Evolutionary conservation across 2,329 filamentous ascomycete genomes (phyloP).

Genomic region (Graphiopsis chlorocephala): DNA sequence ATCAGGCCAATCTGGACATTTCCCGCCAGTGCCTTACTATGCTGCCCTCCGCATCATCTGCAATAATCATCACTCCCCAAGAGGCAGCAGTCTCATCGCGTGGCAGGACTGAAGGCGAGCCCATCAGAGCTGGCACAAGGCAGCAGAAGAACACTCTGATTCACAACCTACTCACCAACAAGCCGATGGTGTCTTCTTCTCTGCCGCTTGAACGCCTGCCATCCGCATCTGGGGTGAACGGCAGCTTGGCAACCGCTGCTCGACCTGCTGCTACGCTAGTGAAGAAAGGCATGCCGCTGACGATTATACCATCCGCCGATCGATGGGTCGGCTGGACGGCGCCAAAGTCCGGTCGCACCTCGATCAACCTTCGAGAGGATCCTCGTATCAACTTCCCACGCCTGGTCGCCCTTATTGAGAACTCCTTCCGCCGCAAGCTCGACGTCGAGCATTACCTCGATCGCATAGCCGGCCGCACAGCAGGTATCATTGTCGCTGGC

Average conservation of each 20-base stretch:
- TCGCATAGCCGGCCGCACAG: conserved; percentile 76
- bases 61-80: conserved; percentile 79
- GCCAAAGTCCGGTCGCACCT: conserved; percentile 56
- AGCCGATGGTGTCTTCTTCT: conserved; percentile 87
- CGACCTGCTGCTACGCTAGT: conserved; percentile 69
- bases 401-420: conserved; percentile 83
- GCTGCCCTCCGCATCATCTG: conserved; percentile 80
- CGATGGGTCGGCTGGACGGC: conserved; percentile 64
- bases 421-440: conserved; percentile 83
- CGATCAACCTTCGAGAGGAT: conserved; percentile 68
- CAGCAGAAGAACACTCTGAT: conserved; percentile 79
- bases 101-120: conserved; percentile 22
- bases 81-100: conserved; percentile 68
- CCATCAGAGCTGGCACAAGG: conserved; percentile 46
- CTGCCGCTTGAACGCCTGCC: conserved; percentile 68
- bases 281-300: conserved; percentile 87
- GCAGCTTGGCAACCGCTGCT: conserved; percentile 17
- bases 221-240: conserved; percentile 23
- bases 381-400: conserved; percentile 77
- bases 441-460: conserved; percentile 79
- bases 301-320: conserved; percentile 70
- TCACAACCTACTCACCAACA: conserved; percentile 93
- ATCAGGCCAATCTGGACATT: conserved; percentile 71
- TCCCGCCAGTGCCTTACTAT: conserved; percentile 68
- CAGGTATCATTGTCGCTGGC: conserved; percentile 89